Base-by-base conservation (phyloP, 2,329 filamentous ascomycete species). In the Colletotrichum destructivum region DNA sequence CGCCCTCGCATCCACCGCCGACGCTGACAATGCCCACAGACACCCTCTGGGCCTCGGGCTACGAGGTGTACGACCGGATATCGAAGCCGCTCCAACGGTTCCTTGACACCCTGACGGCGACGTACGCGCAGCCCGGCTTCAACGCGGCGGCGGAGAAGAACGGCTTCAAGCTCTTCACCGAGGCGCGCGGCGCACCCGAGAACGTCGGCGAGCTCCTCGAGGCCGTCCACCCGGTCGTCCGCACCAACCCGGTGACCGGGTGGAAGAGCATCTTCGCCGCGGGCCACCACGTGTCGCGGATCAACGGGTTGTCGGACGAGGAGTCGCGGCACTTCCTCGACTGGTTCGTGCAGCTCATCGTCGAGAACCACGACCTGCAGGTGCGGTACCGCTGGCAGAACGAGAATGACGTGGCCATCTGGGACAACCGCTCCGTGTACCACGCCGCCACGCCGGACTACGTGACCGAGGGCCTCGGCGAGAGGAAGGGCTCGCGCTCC, bases 11-110 rank as follows among this genome's bases (percentile, higher is more conserved):
- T 7, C 1, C 12, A 5, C n/a, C 38, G 18, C 57, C 46, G 47
- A 73, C 40, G 31, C 31, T 35, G 31, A 35, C 8, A 35, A 16
- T 61, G n/a, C 60, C 3, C 18, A 13, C 7, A 85, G 86, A 88
- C 78, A 92, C 91, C 0, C 85, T 93, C 7, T 93, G 90, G 90
- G 91, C 78, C 31, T 83, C 81, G 0, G 82, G 82, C 2, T 85
- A 84, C 63, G 83, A 92, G 75, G 80, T 92, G 15, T 93, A 91
- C 75, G 90, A 93, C 76, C 86, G 89, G 38, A 83, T 93, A 69
- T 90, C 88, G 4, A 81, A 83, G 2, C 82, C 88, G 0, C 88
- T 88, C 64, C 88, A 88, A 69, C 81, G 81, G 31, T 91, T 92
- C 78, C 83, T 92, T 38, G 89, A 92, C 66, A 79, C 80, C 0